phyloP scores from a whole-genome alignment of 2,329 filamentous ascomycete genomes.

The Ophiocordyceps unilateralis region DNA sequence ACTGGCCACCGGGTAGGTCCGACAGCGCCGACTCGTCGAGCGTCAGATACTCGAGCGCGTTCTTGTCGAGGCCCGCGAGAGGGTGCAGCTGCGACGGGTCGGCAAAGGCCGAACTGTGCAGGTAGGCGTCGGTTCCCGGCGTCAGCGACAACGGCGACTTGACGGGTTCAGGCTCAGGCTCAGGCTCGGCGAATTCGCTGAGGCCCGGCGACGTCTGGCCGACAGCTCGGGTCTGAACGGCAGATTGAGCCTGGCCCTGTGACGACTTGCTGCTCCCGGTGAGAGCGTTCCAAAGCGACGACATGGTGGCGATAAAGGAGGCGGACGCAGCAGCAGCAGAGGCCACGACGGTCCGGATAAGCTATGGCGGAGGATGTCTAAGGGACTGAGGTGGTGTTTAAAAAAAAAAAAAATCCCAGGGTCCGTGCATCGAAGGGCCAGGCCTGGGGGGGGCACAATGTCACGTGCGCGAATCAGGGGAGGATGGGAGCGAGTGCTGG shows the following conservation, averaged over 20 bases:
- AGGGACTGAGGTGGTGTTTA: neutral
- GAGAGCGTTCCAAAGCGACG: constrained; percentile 43
- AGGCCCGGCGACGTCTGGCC: constrained; percentile 61
- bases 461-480: neutral
- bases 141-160: neutral
- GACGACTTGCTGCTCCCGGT: constrained; percentile 38
- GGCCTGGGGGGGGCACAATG: neutral
- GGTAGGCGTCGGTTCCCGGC: constrained; percentile 39
- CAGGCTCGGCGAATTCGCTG: neutral
- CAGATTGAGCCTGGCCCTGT: constrained; percentile 37
- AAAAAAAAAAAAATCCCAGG: neutral
- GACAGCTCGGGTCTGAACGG: constrained; percentile 61
- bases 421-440: neutral
- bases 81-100: constrained; percentile 85
- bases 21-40: constrained; percentile 85
- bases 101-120: constrained; percentile 57
- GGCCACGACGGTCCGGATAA: neutral
- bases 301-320: constrained; percentile 21
- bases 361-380: neutral
- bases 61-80: constrained; percentile 79
- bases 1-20: constrained; percentile 69
- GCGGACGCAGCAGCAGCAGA: neutral
- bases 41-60: constrained; percentile 84
- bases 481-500: too few relatives aligned
- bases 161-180: neutral